Percentiles rank a stretch among this genome's conserved stretches.
phyloP scores from a whole-genome alignment of 1,284 basidiomycete genomes.

The Phaffia rhodozyma region DNA sequence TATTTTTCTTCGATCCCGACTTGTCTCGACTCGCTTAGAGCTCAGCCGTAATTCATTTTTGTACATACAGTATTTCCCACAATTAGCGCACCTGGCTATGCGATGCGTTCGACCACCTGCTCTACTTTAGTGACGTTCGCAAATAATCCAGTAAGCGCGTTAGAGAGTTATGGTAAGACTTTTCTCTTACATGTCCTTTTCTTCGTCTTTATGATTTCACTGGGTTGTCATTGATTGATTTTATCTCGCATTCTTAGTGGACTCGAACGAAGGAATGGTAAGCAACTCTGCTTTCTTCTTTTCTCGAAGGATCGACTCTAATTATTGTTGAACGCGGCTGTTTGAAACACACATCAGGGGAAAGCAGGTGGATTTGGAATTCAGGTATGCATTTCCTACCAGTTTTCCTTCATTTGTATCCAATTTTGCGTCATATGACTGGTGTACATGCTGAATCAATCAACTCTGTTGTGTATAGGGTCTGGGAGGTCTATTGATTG shows the following conservation, averaged over 20 bases:
- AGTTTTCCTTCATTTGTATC: background rate
- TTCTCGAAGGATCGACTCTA: too few relatives aligned
- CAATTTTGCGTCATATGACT: too few relatives aligned
- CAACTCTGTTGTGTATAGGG: slow-evolving; percentile 43
- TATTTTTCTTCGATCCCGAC: background rate
- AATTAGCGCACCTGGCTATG: slow-evolving; percentile 72
- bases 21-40: background rate
- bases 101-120: slow-evolving; percentile 49
- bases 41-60: background rate
- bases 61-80: slow-evolving; percentile 57
- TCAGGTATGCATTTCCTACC: slow-evolving; percentile 46
- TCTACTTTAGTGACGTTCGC: slow-evolving; percentile 68
- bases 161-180: too few relatives aligned
- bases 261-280: slow-evolving; percentile 71
- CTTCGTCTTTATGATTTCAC: too few relatives aligned
- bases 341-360: slow-evolving; percentile 29
- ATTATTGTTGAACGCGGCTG: too few relatives aligned
- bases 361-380: slow-evolving; percentile 91
- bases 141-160: slow-evolving; percentile 43
- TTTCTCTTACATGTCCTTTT: too few relatives aligned
- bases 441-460: background rate
- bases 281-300: too few relatives aligned
- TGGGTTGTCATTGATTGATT: slow-evolving; percentile 21
- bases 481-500: slow-evolving; percentile 62
- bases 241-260: slow-evolving; percentile 70